These are phyloP conservation scores for Rhynchosporium graminicola DNA, from an alignment of 2,329 filamentous ascomycete genomes.

Conservation along the genomic window DNA sequence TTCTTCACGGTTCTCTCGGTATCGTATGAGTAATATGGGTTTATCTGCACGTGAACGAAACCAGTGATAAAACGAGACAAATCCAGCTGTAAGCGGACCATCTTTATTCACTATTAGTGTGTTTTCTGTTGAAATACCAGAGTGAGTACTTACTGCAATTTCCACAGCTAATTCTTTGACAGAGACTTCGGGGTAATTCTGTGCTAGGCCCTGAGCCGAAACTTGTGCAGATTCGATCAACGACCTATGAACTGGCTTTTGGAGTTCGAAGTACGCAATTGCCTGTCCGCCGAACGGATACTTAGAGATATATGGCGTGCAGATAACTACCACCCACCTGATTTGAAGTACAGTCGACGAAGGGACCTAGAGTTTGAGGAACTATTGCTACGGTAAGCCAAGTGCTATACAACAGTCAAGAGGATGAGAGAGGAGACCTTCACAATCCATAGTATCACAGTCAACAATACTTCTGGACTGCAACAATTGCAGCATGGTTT, in stretches of 20 bases:
- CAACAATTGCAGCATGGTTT: slow-evolving; percentile 47
- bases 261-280: slow-evolving; percentile 52
- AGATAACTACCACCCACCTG: slow-evolving; percentile 43
- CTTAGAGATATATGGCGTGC: background rate
- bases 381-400: slow-evolving; percentile 40
- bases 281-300: slow-evolving; percentile 42
- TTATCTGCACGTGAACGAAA: slow-evolving; percentile 60
- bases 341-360: slow-evolving; percentile 56
- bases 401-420: slow-evolving; percentile 1
- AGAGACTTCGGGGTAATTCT: slow-evolving; percentile 42
- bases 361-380: slow-evolving; percentile 48
- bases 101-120: slow-evolving; percentile 42
- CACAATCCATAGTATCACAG: slow-evolving; percentile 53
- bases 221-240: no score
- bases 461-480: slow-evolving; percentile 49
- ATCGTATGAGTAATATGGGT: slow-evolving; percentile 56
- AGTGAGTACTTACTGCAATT: slow-evolving; percentile 47
- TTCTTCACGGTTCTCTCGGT: slow-evolving; percentile 51
- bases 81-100: slow-evolving; percentile 55
- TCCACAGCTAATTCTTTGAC: slow-evolving; percentile 56
- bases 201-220: slow-evolving; percentile 30
- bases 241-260: slow-evolving; percentile 43
- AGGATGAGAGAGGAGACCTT: slow-evolving; percentile 41
- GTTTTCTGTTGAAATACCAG: background rate
- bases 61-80: slow-evolving; percentile 53